Base-by-base conservation (phyloP, 2,329 filamentous ascomycete species). In the Chalaropsis thielavioides region DNA sequence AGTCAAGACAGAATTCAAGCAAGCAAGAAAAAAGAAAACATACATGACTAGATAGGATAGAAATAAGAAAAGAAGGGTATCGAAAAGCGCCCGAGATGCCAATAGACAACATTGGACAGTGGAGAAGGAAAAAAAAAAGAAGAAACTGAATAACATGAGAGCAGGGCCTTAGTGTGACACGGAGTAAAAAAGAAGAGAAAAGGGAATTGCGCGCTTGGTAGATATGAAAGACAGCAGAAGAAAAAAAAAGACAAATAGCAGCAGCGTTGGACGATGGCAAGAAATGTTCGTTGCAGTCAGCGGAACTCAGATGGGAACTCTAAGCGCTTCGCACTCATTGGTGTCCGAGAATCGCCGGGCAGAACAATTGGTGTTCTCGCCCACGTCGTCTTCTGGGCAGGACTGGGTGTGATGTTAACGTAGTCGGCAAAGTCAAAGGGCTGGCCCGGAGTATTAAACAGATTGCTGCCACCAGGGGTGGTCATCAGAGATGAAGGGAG, bases 351-450 rank as follows among this genome's bases (percentile, higher is more conserved):
- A 72, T 88, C 83, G 71, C 89, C 79, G n/a, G 88, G 82, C 59
- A 88, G 83, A 69, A 84, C 89, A 66, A 82, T 73, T 8, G 83
- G 83, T 54, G 83, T 85, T 71, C 79, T 80, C 63, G 76, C 73
- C 89, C 91, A 96, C 10, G 86, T 82, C 24, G 54, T 58, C 70
- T 85, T 90, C 76, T 96, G 94, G 31, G 90, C 94, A 22, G 94
- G 94, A 72, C 90, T 96, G 0, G 94, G 94, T 6, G 94, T 96
- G 73, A 97, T 92, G 76, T 97, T 96, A 73, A 97, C 87, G 75
- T 96, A 99, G 73, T 99, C 94, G 63, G 91, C 85, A 76, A 97
- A 95, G 77, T 97, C 95, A 75, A 97, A 95, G 60, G 75, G 77
- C 72, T 92, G 88, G 17, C 87, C 87, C 0, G 92, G 92, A 0